Evolutionary conservation across 1,284 basidiomycete genomes (phyloP), one percentile per base, ranked within the genome.

Genomic region (Athelia psychrophila): DNA sequence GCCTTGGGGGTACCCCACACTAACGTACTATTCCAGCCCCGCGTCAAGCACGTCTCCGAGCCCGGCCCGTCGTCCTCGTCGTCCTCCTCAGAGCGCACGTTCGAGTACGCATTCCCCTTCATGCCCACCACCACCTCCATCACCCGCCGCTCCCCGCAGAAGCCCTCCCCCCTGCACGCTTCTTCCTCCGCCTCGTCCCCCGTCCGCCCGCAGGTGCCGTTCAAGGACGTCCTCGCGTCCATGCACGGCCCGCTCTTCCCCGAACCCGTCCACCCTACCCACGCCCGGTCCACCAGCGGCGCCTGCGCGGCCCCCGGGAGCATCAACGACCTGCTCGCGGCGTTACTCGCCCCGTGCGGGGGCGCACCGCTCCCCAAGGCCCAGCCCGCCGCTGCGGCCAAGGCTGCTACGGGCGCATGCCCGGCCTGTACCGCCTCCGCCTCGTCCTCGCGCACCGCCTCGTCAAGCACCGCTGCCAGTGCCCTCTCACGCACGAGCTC

Each of bases 161-260:
- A 42, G 38, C 9, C 16, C 8, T n/a, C 16, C 20, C n/a, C 20
- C 8, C 20, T 22, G 6, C 6, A 5, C 6, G n/a, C n/a, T 6
- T n/a, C 38, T 9, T n/a, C n/a, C 6, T 42, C 32, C 48, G 16
- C 51, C 33, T 42, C 49, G 42, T 23, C 40, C 49, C n/a, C 52
- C 55, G 30, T 64, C 53, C 54, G 56, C 35, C 56, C 70, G 3
- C 66, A 64, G 30, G 74, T 85, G 20, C 64, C 79, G 1, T 84
- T 86, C 63, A 70, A 74, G 42, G 77, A 83, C 40, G 81, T 87
- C 47, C 65, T 84, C 44, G 63, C 65, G 25, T 75, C 78, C 60
- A 84, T 86, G 79, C 72, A 79, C 24, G 85, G 85, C 8, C 69
- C 74, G 3, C 70, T 87, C 19, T 87, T 87, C 58, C 56, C 62